Evolutionary conservation across 805 yeast species (phyloP), one percentile per base, ranked within the genome.

Genomic region (Priceomyces medius): DNA sequence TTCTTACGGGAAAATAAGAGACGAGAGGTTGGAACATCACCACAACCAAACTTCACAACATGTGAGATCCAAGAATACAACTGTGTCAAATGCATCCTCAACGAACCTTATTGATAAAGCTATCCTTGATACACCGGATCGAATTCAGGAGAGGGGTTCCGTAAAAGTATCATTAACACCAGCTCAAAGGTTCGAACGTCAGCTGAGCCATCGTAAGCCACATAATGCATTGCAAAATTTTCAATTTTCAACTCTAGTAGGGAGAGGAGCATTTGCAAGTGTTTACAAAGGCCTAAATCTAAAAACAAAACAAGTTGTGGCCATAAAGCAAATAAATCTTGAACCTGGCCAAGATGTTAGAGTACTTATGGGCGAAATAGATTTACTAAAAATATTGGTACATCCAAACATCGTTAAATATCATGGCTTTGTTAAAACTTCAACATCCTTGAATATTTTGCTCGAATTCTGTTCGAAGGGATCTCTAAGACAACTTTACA

Each of bases 251-350:
- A 84, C 80, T 36, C 74, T 83, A 27, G 70, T 93, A 2, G 99
- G 98, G 2, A 78, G 78, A 45, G 99, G 99, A 2, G 97, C 97
- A 0, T 89, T 81, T 58, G 98, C 97, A 1, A 77, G 79, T 29
- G 97, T 91, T 3, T 89, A 83, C 61, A 75, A 77, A 44, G 96
- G 91, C 0, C 64, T 81, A 20, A 85, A 88, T 52, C 63, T 74
- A 44, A 69, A 67, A 40, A 85, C 90, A 0, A 79, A 79, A 5
- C 82, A 80, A 40, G 73, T 80, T 2, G 85, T 87, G 3, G 96
- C 96, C 1, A 79, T 89, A 18, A 88, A 88, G 58, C 90, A 85
- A 57, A 80, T 88, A 21, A 64, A 74, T n/a, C 70, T 85, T 31
- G 81, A 68, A 19, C 74, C 67, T 39, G 72, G 64, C 49, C 74